Evolutionary conservation across 2,329 filamentous ascomycete species (phyloP).

Genomic region (Dothidotthia symphoricarpi): DNA sequence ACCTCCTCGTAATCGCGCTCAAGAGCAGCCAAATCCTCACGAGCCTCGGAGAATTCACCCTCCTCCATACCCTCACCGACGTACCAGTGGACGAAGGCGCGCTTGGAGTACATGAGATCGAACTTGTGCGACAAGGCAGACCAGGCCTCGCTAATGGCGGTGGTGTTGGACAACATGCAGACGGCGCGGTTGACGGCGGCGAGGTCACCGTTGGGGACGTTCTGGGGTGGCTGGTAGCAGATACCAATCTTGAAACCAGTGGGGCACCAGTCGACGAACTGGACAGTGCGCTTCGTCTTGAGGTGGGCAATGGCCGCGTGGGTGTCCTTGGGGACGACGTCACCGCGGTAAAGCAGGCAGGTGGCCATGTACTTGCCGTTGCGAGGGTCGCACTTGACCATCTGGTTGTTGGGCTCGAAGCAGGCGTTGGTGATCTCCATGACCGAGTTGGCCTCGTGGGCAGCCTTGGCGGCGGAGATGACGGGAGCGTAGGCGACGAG

Average conservation of each 20-base stretch:
- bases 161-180: constrained; percentile 99
- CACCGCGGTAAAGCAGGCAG: constrained; percentile 95
- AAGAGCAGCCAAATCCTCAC: constrained; percentile 95
- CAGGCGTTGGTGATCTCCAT: constrained; percentile 98
- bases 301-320: constrained; percentile 89
- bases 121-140: constrained; percentile 95
- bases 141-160: constrained; percentile 97
- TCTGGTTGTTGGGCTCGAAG: constrained; percentile 99
- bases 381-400: constrained; percentile 99
- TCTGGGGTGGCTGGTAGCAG: constrained; percentile 97
- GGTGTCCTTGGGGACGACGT: constrained; percentile 95
- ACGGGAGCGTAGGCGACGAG: constrained; percentile 95
- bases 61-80: constrained; percentile 99
- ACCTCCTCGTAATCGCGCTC: constrained; percentile 99
- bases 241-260: constrained; percentile 99
- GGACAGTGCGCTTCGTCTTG: constrained; percentile 99
- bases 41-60: constrained; percentile 98
- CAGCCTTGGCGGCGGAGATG: constrained; percentile 90
- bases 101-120: constrained; percentile 99
- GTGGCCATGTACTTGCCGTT: constrained; percentile 99
- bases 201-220: constrained; percentile 93
- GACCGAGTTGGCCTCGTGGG: constrained; percentile 96
- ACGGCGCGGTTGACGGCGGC: constrained; percentile 98
- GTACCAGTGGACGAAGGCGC: constrained; percentile 99
- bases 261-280: constrained; percentile 99